These are phyloP conservation scores for Beta lomatogona DNA, from an alignment of 179 eudicot species.

Conservation along the genomic window DNA sequence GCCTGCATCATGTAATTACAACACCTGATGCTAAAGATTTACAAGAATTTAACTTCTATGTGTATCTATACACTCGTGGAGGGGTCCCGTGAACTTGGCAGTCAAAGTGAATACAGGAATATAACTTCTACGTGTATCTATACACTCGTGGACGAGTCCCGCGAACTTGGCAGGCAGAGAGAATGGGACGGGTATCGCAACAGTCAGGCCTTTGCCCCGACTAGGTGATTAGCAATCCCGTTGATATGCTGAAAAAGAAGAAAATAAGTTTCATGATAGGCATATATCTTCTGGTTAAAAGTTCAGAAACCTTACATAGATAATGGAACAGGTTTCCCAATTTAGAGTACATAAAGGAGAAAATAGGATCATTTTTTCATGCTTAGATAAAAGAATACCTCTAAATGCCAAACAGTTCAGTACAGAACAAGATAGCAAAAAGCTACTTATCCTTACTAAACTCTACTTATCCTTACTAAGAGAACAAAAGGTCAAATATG, in stretches of 20 bases:
- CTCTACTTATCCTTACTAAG: too few relatives aligned
- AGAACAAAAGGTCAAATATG: too few relatives aligned
- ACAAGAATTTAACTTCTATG: background rate
- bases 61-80: background rate
- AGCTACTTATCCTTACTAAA: too few relatives aligned
- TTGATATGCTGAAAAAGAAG: background rate
- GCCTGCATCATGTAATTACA: slow-evolving; percentile 12
- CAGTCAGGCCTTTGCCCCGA: background rate
- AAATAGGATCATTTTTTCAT: too few relatives aligned
- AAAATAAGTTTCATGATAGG: background rate
- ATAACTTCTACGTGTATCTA: background rate
- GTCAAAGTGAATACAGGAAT: background rate
- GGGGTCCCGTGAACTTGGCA: background rate
- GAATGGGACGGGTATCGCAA: background rate
- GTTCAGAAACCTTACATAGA: background rate
- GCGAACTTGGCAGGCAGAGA: background rate
- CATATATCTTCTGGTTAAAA: background rate
- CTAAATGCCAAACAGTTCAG: too few relatives aligned
- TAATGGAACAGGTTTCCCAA: too few relatives aligned
- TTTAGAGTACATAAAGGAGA: background rate
- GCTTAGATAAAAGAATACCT: too few relatives aligned
- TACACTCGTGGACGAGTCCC: background rate
- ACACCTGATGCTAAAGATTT: background rate
- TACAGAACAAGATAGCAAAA: too few relatives aligned
- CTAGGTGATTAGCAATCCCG: background rate